Evolutionary conservation across 2,329 filamentous ascomycete species (phyloP), one percentile per base, ranked within the genome.

Genomic region (Ceratocystis papillata): DNA sequence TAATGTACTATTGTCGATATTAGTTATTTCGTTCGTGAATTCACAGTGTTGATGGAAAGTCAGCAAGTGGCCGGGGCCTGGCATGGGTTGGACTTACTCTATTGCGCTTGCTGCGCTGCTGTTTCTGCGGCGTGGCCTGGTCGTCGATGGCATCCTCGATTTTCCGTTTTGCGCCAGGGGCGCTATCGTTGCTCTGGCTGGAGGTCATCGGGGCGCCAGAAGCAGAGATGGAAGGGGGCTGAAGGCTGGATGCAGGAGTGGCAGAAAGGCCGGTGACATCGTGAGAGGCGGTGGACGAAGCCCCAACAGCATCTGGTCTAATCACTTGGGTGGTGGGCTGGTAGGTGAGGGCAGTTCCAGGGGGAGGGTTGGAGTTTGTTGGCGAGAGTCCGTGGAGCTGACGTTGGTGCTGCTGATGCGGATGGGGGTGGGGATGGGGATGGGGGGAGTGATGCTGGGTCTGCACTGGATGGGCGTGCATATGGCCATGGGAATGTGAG

Each of bases 31-130:
- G 25, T 59, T 67, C 41, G n/a, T 45, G 48, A 22, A 17, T 12
- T 55, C 30, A 8, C 22, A 5, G 22, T 44, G 37, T 25, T n/a
- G 10, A 1, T 28, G 6, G 37, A 12, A 41, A 4, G 37, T 10
- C 37, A 1, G 37, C 37, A 41, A 41, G 37, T 15, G 3, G 37
- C 37, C 37, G 33, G 37, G 30, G 50, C 25, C 20, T 44, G 3
- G 41, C 63, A 30, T 41, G 12, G 37, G 37, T 48, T 53, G 61
- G 59, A 79, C 79, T 75, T 70, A 83, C 80, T 72, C 83, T 75
- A 69, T 85, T 85, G 67, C 83, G 79, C 72, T 85, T 85, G 73
- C 81, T 84, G 70, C 82, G 75, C 73, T 82, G 82, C 74, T 81
- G 80, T 73, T 80, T 82, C 20, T 73, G 70, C 15, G 70, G 68